Evolutionary conservation across 106 monocot genomes (phyloP).

Genomic region (Allium cepa): DNA sequence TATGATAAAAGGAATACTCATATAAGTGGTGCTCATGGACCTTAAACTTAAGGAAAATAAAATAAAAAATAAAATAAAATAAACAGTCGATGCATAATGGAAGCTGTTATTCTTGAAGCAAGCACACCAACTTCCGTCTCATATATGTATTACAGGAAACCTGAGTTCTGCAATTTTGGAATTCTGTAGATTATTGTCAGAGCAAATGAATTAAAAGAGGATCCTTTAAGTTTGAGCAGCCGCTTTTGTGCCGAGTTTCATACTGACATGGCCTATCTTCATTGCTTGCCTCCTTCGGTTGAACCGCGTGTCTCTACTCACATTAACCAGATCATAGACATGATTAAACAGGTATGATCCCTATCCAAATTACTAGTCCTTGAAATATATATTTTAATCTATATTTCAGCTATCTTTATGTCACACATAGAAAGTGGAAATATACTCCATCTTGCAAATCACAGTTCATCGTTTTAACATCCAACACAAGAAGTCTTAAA

Average conservation of each 20-base stretch:
- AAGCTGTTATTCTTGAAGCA: not conserved
- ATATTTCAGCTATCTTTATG: too few species aligned
- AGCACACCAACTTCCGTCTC: conserved; percentile 38
- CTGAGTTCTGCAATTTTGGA: conserved; percentile 73
- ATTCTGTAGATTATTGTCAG: conserved; percentile 94
- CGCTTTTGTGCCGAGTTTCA: conserved; percentile 83
- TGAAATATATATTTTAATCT: too few species aligned
- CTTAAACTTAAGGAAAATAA: too few species aligned
- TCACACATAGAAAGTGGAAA: too few species aligned
- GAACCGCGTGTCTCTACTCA: conserved; percentile 88
- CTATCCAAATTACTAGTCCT: not conserved
- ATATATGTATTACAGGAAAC: conserved; percentile 65
- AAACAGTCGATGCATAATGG: too few species aligned
- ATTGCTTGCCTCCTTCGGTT: conserved; percentile 74
- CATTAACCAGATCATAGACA: conserved; percentile 78
- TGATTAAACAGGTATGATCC: conserved; percentile 75
- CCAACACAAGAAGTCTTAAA: too few species aligned
- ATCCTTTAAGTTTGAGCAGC: conserved; percentile 81
- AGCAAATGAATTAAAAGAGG: conserved; percentile 81
- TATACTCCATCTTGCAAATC: too few species aligned
- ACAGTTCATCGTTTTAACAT: too few species aligned
- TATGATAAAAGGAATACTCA: too few species aligned
- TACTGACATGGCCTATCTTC: conserved; percentile 72
- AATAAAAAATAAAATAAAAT: too few species aligned
- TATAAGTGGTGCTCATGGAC: too few species aligned